These are phyloP conservation scores for Teunomyces stri DNA, from an alignment of 805 yeast genomes.

Conservation along the genomic window DNA sequence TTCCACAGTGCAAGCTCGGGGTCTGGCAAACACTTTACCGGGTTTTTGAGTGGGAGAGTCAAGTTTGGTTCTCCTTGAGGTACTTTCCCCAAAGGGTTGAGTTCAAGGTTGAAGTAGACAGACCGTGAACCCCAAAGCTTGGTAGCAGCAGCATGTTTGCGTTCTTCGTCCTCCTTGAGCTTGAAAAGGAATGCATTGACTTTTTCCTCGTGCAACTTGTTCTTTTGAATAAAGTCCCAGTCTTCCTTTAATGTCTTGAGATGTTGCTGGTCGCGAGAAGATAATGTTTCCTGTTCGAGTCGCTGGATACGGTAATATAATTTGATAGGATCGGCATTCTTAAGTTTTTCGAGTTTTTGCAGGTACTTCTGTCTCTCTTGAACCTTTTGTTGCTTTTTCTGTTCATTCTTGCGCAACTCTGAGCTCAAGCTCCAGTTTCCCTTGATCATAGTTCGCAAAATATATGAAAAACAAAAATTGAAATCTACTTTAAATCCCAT, in stretches of 20 bases:
- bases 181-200: slow-evolving; percentile 22
- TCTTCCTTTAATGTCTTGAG: slow-evolving; percentile 35
- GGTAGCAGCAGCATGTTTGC: slow-evolving; percentile 14
- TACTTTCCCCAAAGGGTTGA: slow-evolving; percentile 59
- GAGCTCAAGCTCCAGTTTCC: slow-evolving; percentile 35
- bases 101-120: slow-evolving; percentile 62
- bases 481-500: neutral
- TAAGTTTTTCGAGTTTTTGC: slow-evolving; percentile 23
- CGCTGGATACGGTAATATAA: slow-evolving; percentile 31
- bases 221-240: slow-evolving; percentile 35
- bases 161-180: slow-evolving; percentile 16
- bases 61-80: slow-evolving; percentile 34
- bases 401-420: slow-evolving; percentile 36
- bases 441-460: slow-evolving; percentile 17
- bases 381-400: slow-evolving; percentile 31
- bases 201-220: slow-evolving; percentile 33
- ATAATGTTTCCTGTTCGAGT: slow-evolving; percentile 17
- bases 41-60: slow-evolving; percentile 28
- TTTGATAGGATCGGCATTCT: slow-evolving; percentile 33
- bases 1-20: slow-evolving; percentile 12
- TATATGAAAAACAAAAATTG: neutral
- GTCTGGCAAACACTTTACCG: neutral
- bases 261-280: slow-evolving; percentile 18
- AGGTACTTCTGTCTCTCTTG: slow-evolving; percentile 37
- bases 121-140: slow-evolving; percentile 47